These are phyloP conservation scores for Aschersonia sp. DNA, from an alignment of 2,329 filamentous ascomycete genomes.

Conservation along the genomic window DNA sequence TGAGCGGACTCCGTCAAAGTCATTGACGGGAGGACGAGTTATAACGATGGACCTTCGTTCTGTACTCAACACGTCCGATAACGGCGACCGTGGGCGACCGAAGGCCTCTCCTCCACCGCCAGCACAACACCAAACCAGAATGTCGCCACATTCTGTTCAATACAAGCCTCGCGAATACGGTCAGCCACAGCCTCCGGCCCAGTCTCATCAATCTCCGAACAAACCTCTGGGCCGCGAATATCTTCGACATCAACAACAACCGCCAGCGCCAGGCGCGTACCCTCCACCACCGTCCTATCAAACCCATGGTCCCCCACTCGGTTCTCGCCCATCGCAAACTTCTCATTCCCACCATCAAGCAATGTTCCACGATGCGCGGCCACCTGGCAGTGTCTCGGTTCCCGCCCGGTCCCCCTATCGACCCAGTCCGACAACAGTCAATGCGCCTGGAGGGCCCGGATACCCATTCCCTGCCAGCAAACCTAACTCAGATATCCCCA, in stretches of 20 bases:
- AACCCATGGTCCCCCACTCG: constrained; percentile 23
- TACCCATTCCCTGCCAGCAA: constrained; percentile 36
- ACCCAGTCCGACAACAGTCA: constrained; percentile 28
- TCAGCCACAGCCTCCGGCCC: constrained; percentile 17
- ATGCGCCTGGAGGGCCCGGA: constrained; percentile 24
- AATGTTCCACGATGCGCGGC: constrained; percentile 32
- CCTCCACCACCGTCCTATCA: constrained; percentile 24
- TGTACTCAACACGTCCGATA: constrained; percentile 39
- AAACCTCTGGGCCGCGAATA: constrained; percentile 32
- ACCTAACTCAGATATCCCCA: constrained; percentile 26
- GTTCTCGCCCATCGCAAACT: constrained; percentile 25
- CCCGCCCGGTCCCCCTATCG: constrained; percentile 31
- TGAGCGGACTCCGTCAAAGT: neutral
- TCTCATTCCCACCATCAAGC: constrained; percentile 22
- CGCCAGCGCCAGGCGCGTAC: constrained; percentile 18
- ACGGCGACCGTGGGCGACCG: constrained; percentile 22
- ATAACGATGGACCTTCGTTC: constrained; percentile 35
- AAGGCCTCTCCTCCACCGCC: constrained; percentile 17
- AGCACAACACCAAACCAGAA: constrained; percentile 18
- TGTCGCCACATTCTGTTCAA: constrained; percentile 24
- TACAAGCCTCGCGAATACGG: constrained; percentile 37
- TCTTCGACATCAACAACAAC: constrained; percentile 16
- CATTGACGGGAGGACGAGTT: neutral
- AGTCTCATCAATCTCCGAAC: constrained; percentile 30
- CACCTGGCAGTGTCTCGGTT: constrained; percentile 23